Conservation (phyloP, 2,329 filamentous ascomycete species). For the Aspergillus ibericus region DNA sequence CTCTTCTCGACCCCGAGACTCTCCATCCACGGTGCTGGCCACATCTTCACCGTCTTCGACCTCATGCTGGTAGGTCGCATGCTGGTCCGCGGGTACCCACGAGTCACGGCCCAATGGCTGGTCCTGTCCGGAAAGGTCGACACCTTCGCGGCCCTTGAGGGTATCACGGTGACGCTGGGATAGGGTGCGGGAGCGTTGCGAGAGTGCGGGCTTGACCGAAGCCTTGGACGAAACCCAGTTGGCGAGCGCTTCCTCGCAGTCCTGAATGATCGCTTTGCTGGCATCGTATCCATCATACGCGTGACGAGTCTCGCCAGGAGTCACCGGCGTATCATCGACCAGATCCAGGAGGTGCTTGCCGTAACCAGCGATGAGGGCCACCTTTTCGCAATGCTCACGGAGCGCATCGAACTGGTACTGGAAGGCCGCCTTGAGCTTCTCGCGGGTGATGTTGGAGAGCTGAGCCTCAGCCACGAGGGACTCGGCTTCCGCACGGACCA, state of each 20-base stretch:
- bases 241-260: slow-evolving; percentile 94
- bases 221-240: slow-evolving; percentile 96
- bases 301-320: slow-evolving; percentile 90
- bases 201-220: slow-evolving; percentile 82
- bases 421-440: slow-evolving; percentile 98
- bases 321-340: slow-evolving; percentile 94
- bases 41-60: slow-evolving; percentile 43
- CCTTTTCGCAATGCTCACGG: slow-evolving; percentile 95
- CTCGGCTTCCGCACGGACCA: slow-evolving; percentile 96
- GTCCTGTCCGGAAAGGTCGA: slow-evolving; percentile 83
- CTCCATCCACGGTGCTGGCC: slow-evolving; percentile 34
- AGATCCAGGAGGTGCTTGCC: slow-evolving; percentile 98
- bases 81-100: slow-evolving; percentile 74
- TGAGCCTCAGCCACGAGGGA: slow-evolving; percentile 98
- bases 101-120: slow-evolving; percentile 70
- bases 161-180: slow-evolving; percentile 80
- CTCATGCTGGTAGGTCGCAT: slow-evolving; percentile 45
- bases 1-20: slow-evolving; percentile 38
- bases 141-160: slow-evolving; percentile 63
- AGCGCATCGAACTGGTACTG: slow-evolving; percentile 97
- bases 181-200: slow-evolving; percentile 80
- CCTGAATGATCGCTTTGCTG: slow-evolving; percentile 97
- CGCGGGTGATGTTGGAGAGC: slow-evolving; percentile 97
- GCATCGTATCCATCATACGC: slow-evolving; percentile 98
- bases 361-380: slow-evolving; percentile 95